phyloP scores from a whole-genome alignment of 768 basidiomycete species.

The Phanerochaete carnosa region DNA sequence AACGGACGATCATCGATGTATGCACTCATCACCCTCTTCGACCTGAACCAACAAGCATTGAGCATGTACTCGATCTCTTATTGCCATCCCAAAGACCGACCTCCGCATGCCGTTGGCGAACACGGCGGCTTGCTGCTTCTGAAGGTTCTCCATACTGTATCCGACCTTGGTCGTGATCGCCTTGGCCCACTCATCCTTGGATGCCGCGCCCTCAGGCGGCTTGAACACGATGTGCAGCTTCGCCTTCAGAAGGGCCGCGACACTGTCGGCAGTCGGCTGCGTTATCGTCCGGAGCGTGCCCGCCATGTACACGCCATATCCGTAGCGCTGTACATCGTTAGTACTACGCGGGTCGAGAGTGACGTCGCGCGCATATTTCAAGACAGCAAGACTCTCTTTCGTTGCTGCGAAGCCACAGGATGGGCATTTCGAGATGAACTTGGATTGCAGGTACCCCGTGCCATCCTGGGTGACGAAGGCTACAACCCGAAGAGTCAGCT shows the following conservation, averaged over 20 bases:
- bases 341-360: constrained; percentile 13
- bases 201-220: neutral
- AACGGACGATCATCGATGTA: constrained; percentile 50
- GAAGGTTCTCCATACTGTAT: neutral
- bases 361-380: constrained; percentile 42
- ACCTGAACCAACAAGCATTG: neutral
- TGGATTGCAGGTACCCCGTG: constrained; percentile 46
- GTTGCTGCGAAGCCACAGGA: constrained; percentile 39
- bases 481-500: constrained; percentile 16
- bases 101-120: neutral
- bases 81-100: no score
- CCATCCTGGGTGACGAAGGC: constrained; percentile 38
- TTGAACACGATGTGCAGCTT: neutral
- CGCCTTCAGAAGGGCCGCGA: neutral
- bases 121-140: neutral
- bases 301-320: constrained; percentile 6
- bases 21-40: constrained; percentile 39
- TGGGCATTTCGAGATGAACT: constrained; percentile 35
- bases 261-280: neutral
- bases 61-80: neutral
- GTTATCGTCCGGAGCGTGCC: constrained; percentile 6
- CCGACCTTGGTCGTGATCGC: neutral
- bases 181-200: neutral
- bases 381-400: constrained; percentile 36
- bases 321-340: neutral